These are phyloP conservation scores for Plasmodium adleri DNA, from an alignment of 169 alveolate species.

Conservation along the genomic window DNA sequence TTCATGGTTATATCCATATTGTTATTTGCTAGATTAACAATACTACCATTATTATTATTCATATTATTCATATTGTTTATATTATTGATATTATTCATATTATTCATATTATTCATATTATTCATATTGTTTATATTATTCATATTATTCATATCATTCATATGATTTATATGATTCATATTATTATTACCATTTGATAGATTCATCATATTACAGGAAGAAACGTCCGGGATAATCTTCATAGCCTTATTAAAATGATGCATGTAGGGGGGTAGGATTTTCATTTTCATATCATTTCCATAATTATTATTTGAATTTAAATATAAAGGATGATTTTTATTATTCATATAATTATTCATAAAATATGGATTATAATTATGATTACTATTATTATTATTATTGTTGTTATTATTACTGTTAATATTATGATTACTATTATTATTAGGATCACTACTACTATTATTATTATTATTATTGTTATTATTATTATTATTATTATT, in stretches of 20 bases:
- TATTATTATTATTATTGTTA: not conserved
- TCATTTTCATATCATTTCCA: not conserved
- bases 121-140: too few relatives aligned
- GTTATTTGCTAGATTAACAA: too few relatives aligned
- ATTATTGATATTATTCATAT: too few relatives aligned
- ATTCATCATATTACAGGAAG: not conserved
- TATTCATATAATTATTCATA: not conserved
- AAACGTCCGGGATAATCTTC: not conserved
- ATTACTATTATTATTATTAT: not conserved
- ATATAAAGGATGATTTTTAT: not conserved
- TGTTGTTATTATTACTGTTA: not conserved
- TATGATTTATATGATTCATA: too few relatives aligned
- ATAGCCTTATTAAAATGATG: not conserved
- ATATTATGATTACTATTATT: not conserved
- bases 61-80: too few relatives aligned
- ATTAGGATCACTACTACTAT: not conserved
- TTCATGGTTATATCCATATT: not conserved
- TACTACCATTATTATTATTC: too few relatives aligned
- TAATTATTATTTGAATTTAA: not conserved
- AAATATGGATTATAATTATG: not conserved
- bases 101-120: too few relatives aligned
- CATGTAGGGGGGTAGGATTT: not conserved
- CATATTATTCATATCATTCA: too few relatives aligned
- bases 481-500: constrained; percentile 2
- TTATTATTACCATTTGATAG: too few relatives aligned